A percentile compares a stretch with the other conserved stretches of the same genome.
These are phyloP conservation scores for Penicillium samsonianum DNA, from an alignment of 495 filamentous ascomycete species.

Conservation along the genomic window DNA sequence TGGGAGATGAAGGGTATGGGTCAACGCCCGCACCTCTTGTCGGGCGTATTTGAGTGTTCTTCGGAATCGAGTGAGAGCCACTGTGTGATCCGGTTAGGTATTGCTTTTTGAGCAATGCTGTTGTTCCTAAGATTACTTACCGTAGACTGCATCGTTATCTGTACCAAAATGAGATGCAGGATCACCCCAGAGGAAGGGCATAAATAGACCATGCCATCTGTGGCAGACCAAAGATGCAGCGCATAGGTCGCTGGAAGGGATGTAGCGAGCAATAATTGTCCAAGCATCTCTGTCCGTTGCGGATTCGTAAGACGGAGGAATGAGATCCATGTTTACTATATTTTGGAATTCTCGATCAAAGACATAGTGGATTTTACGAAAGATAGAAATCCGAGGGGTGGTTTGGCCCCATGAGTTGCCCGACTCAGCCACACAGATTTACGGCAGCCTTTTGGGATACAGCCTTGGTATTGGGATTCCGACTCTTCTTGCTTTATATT, in stretches of 20 bases:
- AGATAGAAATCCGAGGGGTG: not conserved
- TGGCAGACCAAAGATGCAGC: conserved; percentile 58
- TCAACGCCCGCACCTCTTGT: conserved; percentile 54
- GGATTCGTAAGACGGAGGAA: conserved; percentile 61
- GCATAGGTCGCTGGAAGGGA: conserved; percentile 60
- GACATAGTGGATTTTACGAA: not conserved
- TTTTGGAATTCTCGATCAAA: not conserved
- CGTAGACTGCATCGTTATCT: conserved; percentile 64
- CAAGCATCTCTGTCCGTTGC: conserved; percentile 61
- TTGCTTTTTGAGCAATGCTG: not conserved
- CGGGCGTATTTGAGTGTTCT: conserved; percentile 58
- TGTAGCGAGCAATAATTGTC: conserved; percentile 62
- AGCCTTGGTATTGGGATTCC: not conserved
- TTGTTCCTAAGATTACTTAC: conserved; percentile 30
- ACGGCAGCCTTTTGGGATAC: not conserved
- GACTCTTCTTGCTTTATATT: not conserved
- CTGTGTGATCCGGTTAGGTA: conserved; percentile 29
- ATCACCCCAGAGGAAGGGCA: conserved; percentile 65
- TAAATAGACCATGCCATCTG: conserved; percentile 61
- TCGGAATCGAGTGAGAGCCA: conserved; percentile 64
- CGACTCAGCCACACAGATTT: conserved; percentile 17
- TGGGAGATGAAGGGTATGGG: conserved; percentile 67
- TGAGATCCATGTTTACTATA: conserved; percentile 46
- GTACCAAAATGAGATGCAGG: conserved; percentile 65
- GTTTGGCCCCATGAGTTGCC: conserved; percentile 9